Conservation (phyloP, 108 stramenopile genomes). For the Fragilaria crotonensis region DNA sequence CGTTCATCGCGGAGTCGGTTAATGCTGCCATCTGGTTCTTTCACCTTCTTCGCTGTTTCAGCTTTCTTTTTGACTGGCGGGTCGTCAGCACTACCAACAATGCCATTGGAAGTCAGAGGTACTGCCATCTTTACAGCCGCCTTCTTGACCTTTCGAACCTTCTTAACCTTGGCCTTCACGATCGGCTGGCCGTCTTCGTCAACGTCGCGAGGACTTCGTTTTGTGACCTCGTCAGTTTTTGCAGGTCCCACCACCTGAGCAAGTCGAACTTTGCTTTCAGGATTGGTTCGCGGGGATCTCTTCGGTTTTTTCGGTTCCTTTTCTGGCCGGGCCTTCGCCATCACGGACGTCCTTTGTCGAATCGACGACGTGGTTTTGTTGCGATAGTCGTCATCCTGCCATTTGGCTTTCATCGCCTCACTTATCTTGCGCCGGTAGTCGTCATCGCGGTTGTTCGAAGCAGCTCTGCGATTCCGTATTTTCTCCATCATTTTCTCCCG, state of each 20-base stretch:
- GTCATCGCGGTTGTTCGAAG: no score
- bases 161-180: slow-evolving; percentile 11
- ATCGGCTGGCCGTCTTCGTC: neutral
- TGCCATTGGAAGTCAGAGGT: neutral
- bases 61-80: neutral
- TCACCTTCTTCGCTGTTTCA: slow-evolving; percentile 6
- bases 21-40: slow-evolving; percentile 54
- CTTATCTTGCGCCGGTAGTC: slow-evolving; percentile 70
- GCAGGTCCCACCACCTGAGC: neutral
- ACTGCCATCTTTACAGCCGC: neutral
- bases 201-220: neutral
- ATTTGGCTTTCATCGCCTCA: slow-evolving; percentile 75
- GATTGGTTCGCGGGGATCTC: slow-evolving; percentile 4
- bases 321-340: slow-evolving; percentile 12
- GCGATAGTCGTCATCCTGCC: slow-evolving; percentile 74
- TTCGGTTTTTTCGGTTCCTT: neutral
- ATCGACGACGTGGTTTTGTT: slow-evolving; percentile 58
- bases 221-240: slow-evolving; percentile 11
- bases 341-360: slow-evolving; percentile 21
- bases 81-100: neutral
- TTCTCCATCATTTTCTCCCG: slow-evolving; percentile 62
- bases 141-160: slow-evolving; percentile 10
- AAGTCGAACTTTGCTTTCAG: slow-evolving; percentile 8
- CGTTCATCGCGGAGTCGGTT: slow-evolving; percentile 62
- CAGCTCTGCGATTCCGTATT: slow-evolving; percentile 41